phyloP scores from a whole-genome alignment of 176 grass and related monocot genomes.

The Rhipidocladum racemiflorum region DNA sequence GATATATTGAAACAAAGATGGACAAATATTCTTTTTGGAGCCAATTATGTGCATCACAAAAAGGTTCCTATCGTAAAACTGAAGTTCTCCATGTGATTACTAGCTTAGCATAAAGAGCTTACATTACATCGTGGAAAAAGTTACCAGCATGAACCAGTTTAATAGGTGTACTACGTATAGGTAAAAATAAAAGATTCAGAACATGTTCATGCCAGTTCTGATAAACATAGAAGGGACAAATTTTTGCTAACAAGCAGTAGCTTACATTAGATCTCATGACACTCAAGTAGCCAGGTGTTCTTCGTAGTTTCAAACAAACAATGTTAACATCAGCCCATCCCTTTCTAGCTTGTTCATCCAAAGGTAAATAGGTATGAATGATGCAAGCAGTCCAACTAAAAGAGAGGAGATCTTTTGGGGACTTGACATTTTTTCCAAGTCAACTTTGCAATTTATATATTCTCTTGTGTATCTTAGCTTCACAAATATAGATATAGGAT shows the following conservation, averaged over 20 bases:
- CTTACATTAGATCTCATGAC: slow-evolving; percentile 26
- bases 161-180: neutral
- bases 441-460: neutral
- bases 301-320: neutral
- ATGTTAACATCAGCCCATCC: neutral
- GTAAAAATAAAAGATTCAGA: slow-evolving; percentile 1
- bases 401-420: neutral
- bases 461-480: neutral
- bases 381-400: neutral
- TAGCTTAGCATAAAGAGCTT: too few relatives aligned
- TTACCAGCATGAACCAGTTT: slow-evolving; percentile 2
- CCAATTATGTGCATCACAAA: too few relatives aligned
- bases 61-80: too few relatives aligned
- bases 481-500: slow-evolving; percentile 4
- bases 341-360: slow-evolving; percentile 5
- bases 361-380: neutral
- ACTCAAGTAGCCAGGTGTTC: neutral
- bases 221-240: neutral
- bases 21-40: too few relatives aligned
- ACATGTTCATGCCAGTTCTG: slow-evolving; percentile 7
- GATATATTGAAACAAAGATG: too few relatives aligned
- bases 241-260: neutral
- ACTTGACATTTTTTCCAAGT: neutral
- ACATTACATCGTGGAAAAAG: too few relatives aligned
- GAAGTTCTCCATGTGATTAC: too few relatives aligned